Percentiles rank a stretch among this genome's conserved stretches.
These are phyloP conservation scores for Acacia pycnantha DNA, from an alignment of 331 rosid genomes.

Conservation along the genomic window DNA sequence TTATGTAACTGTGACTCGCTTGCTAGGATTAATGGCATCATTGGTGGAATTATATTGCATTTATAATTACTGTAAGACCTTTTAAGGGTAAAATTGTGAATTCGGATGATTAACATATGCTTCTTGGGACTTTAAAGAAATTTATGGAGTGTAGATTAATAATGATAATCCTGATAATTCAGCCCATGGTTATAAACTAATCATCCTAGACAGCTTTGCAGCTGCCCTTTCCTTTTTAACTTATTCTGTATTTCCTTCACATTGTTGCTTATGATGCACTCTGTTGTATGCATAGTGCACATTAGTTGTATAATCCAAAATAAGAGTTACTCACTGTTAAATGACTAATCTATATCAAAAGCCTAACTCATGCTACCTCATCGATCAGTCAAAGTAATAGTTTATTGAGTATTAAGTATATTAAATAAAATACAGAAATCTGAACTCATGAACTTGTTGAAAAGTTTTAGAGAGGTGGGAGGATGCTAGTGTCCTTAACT, in stretches of 20 bases:
- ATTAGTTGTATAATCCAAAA: background rate
- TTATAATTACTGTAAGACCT: background rate
- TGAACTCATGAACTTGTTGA: background rate
- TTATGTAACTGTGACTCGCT: background rate
- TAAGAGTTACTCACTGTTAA: background rate
- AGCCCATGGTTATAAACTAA: background rate
- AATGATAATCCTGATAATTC: background rate
- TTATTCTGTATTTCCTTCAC: background rate
- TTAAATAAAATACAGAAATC: background rate
- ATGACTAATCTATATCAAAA: background rate
- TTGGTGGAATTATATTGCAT: background rate
- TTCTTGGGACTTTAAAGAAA: background rate
- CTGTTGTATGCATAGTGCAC: background rate
- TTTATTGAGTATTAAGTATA: background rate
- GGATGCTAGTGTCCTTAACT: background rate
- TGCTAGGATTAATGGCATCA: background rate
- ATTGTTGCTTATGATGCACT: background rate
- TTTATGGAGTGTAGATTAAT: background rate
- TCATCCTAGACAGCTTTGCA: background rate
- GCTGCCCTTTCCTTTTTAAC: background rate
- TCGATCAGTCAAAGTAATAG: background rate
- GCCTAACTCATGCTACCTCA: background rate
- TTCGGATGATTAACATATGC: background rate
- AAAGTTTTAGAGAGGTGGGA: background rate
- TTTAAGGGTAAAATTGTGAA: background rate